A percentile compares a stretch with the other conserved stretches of the same genome.
Conservation (phyloP, 2,329 filamentous ascomycete species). For the Stagonosporopsis cucurbitacearum region DNA sequence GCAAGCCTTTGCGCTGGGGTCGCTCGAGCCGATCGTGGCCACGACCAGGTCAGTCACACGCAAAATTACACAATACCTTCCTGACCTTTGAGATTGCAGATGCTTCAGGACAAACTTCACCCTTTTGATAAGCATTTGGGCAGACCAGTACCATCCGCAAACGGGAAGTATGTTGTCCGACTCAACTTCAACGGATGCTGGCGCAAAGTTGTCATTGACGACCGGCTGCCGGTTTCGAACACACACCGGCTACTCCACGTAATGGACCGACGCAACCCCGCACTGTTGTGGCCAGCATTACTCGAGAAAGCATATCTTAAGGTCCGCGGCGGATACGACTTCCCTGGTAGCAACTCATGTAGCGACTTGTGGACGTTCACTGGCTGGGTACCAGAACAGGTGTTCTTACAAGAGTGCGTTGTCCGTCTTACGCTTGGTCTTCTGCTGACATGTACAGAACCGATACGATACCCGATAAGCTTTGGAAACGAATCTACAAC, state of each 20-base stretch:
- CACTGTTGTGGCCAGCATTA: slow-evolving; percentile 87
- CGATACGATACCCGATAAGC: slow-evolving; percentile 74
- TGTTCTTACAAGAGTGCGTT: slow-evolving; percentile 78
- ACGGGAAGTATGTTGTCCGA: slow-evolving; percentile 89
- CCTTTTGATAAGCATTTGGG: slow-evolving; percentile 69
- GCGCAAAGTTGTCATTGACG: slow-evolving; percentile 86
- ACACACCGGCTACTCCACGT: slow-evolving; percentile 82
- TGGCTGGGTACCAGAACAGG: slow-evolving; percentile 95
- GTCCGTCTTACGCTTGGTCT: background rate
- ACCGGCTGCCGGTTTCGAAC: slow-evolving; percentile 79
- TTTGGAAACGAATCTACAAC: slow-evolving; percentile 79
- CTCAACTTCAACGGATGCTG: slow-evolving; percentile 96
- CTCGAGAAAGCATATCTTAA: slow-evolving; percentile 97
- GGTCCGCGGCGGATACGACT: slow-evolving; percentile 93
- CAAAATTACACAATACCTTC: background rate
- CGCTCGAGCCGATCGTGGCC: slow-evolving; percentile 71
- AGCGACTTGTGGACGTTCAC: slow-evolving; percentile 93
- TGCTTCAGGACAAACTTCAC: slow-evolving; percentile 75
- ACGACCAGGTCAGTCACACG: slow-evolving; percentile 64
- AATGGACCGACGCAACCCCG: slow-evolving; percentile 80
- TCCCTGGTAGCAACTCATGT: slow-evolving; percentile 95
- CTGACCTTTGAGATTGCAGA: slow-evolving; percentile 53
- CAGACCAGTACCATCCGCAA: slow-evolving; percentile 70
- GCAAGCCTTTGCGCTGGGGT: slow-evolving; percentile 88
- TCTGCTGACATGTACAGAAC: slow-evolving; percentile 59